Percentiles rank a stretch among this genome's conserved stretches.
Conservation (phyloP, 768 basidiomycete genomes). For the Ramaria rubella region DNA sequence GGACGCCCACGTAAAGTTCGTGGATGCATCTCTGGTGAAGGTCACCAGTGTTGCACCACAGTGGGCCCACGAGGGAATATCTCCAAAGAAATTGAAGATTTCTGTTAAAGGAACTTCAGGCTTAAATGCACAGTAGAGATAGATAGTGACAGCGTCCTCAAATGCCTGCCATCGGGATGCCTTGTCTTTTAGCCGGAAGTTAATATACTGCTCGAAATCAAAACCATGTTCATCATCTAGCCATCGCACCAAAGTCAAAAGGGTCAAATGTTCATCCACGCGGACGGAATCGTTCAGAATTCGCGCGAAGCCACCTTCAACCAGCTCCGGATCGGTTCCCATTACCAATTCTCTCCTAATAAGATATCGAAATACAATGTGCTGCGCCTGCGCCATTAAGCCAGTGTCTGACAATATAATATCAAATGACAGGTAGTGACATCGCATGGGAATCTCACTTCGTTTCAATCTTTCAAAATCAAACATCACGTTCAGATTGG, state of each 20-base stretch:
- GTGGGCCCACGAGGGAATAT: background rate
- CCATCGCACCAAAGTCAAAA: background rate
- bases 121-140: background rate
- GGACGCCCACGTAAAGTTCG: background rate
- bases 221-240: background rate
- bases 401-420: background rate
- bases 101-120: background rate
- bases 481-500: background rate
- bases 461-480: too few species aligned
- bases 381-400: background rate
- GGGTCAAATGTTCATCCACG: background rate
- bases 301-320: background rate
- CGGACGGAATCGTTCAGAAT: background rate
- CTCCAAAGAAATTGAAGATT: background rate
- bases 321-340: background rate
- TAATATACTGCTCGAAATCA: background rate
- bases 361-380: background rate
- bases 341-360: background rate
- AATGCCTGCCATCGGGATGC: background rate
- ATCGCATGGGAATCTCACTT: too few species aligned
- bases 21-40: background rate
- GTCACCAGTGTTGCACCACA: background rate
- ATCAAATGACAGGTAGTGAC: too few species aligned
- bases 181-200: background rate
- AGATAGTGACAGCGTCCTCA: background rate